Base-by-base conservation (phyloP, 139 green algal species). In the Auxenochlorella protothecoides region DNA sequence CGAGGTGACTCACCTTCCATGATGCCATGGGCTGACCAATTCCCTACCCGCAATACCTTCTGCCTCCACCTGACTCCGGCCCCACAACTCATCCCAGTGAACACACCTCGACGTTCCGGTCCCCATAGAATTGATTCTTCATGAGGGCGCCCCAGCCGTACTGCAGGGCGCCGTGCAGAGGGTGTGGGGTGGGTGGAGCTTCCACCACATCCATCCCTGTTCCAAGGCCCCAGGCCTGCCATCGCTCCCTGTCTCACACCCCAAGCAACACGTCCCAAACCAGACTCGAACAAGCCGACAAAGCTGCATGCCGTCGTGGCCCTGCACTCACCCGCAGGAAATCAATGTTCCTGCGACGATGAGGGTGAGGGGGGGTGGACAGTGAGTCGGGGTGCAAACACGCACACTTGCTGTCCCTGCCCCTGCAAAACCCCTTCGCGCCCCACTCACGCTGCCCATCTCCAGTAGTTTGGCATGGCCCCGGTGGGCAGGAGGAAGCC, bases 401-500 rank as follows among this genome's bases (percentile, higher is more conserved):
- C 9, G 7, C 63, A 67, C 3, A 4, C 9, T 53, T 7, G 9
- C 2, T 2, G 14, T 53, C 63, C 15, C 10, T 53, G 14, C 2
- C 63, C 14, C 12, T 10, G 9, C 14, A 14, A 13, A 53, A 7
- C 63, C 3, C 63, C 14, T n/a, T 10, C 60, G 27, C 7, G 14
- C 9, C 15, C 15, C 27, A 69, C 53, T 8, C 7, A 63, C 14
- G 53, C 71, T 66, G 6, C 75, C 86, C 86, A 91, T 55, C 72
- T 59, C 83, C 80, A 90, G 66, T 83, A 92, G 7, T 77, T 75
- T 5, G 88, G 88, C 56, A 92, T 91, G 44, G 80, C 71, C 63
- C 74, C 68, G 6, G 68, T 77, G 53, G 72, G 73, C 55, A 87
- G 69, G n/a, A 84, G 71, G 68, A 82, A 83, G 70, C 80, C 80